A percentile compares a stretch with the other conserved stretches of the same genome.
Evolutionary conservation across 2,329 filamentous ascomycete species (phyloP).

Genomic region (Claviceps cyperi): DNA sequence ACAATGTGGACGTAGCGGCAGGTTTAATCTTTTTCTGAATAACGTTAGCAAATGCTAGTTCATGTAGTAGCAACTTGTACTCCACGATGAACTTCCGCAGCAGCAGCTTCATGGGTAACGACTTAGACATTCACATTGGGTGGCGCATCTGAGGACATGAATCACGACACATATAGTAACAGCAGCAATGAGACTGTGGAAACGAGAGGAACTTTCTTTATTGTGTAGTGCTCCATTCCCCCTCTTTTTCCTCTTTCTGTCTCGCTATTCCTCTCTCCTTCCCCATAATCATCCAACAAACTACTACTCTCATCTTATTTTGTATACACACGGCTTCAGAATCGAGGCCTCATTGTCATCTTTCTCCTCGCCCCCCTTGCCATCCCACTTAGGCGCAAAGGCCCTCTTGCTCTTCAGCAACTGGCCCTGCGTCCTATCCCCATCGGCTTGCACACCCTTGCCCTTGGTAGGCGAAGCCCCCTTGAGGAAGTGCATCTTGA

Average conservation of each 20-base stretch:
- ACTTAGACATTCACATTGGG: not conserved
- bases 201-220: not conserved
- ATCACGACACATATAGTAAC: not conserved
- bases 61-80: too few species aligned
- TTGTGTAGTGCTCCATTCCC: not conserved
- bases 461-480: constrained; percentile 59
- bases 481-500: constrained; percentile 91
- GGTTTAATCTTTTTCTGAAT: constrained; percentile 9
- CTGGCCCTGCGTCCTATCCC: constrained; percentile 14
- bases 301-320: constrained; percentile 47
- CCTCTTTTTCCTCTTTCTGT: not conserved
- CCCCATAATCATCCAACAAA: not conserved
- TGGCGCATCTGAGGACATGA: not conserved
- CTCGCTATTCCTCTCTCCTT: not conserved
- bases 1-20: constrained; percentile 57
- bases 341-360: constrained; percentile 50
- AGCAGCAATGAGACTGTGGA: not conserved
- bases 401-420: constrained; percentile 40
- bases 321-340: constrained; percentile 93
- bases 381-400: constrained; percentile 38
- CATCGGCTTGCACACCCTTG: constrained; percentile 49
- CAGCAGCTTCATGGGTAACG: not conserved
- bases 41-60: not conserved
- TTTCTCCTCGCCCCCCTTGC: constrained; percentile 39
- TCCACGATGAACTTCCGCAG: not conserved